phyloP scores from a whole-genome alignment of 345 rosid genomes.

The Aquilaria sinensis region DNA sequence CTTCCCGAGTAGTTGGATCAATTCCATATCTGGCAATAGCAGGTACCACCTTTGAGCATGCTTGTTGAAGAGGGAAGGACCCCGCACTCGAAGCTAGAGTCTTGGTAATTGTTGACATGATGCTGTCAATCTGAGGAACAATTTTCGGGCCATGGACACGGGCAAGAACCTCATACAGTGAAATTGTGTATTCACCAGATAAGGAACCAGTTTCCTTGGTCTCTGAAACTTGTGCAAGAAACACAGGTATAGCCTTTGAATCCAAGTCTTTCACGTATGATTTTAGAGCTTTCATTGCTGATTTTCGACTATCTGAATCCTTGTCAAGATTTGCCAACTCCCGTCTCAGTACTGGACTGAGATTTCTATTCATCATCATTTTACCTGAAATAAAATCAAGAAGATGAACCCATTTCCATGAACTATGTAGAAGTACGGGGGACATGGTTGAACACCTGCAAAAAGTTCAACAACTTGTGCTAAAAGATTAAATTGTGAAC shows the following conservation, averaged over 20 bases:
- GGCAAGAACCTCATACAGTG: slow-evolving; percentile 85
- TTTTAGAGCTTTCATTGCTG: slow-evolving; percentile 73
- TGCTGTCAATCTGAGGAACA: slow-evolving; percentile 76
- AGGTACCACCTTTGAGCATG: slow-evolving; percentile 81
- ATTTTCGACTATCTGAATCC: slow-evolving; percentile 64
- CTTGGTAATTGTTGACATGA: slow-evolving; percentile 70
- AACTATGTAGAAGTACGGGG: too few species aligned
- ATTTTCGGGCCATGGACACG: slow-evolving; percentile 84
- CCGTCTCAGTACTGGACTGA: slow-evolving; percentile 52
- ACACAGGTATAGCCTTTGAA: slow-evolving; percentile 65
- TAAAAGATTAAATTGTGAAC: not conserved
- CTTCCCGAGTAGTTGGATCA: slow-evolving; percentile 56
- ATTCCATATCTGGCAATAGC: slow-evolving; percentile 84
- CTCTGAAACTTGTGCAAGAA: slow-evolving; percentile 77
- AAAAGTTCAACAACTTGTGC: not conserved
- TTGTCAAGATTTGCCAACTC: slow-evolving; percentile 77
- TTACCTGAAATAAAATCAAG: slow-evolving; percentile 20
- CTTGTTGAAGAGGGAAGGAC: slow-evolving; percentile 89
- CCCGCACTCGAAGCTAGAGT: slow-evolving; percentile 84
- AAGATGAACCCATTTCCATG: too few species aligned
- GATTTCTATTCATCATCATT: slow-evolving; percentile 47
- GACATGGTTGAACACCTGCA: too few species aligned
- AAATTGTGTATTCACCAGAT: slow-evolving; percentile 74
- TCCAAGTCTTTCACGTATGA: slow-evolving; percentile 68
- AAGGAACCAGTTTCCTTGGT: slow-evolving; percentile 75